Evolutionary conservation across 2,329 filamentous ascomycete species (phyloP).

Genomic region (Stagonosporopsis cucurbitacearum): DNA sequence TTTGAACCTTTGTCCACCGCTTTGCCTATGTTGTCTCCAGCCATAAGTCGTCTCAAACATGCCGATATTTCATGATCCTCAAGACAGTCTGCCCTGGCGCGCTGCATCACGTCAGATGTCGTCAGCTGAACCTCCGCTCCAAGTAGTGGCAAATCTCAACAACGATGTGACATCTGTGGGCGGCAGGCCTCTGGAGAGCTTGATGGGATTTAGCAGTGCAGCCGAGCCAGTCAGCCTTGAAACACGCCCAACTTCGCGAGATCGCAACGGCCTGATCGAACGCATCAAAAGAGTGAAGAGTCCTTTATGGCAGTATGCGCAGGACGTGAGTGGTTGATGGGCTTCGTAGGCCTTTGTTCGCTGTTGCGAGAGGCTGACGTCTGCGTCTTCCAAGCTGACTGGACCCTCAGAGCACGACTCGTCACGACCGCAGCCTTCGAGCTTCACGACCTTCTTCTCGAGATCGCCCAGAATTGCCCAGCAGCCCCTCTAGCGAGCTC

Average conservation of each 20-base stretch:
- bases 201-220: constrained; percentile 7
- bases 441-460: constrained; percentile 33
- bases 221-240: constrained; percentile 29
- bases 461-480: constrained; percentile 41
- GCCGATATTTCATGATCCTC: constrained; percentile 50
- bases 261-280: constrained; percentile 82
- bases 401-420: constrained; percentile 24
- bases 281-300: constrained; percentile 80
- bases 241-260: constrained; percentile 46
- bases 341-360: neutral
- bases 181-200: constrained; percentile 12
- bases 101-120: constrained; percentile 26
- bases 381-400: constrained; percentile 23
- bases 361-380: neutral
- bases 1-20: neutral
- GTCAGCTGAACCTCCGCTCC: constrained; percentile 24
- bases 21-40: constrained; percentile 36
- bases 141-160: constrained; percentile 19
- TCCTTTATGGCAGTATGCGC: constrained; percentile 70
- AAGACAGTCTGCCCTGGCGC: constrained; percentile 35
- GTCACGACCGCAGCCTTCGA: constrained; percentile 19
- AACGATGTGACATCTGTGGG: constrained; percentile 18
- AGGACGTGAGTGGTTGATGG: constrained; percentile 56
- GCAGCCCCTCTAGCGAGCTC: constrained; percentile 46
- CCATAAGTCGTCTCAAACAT: constrained; percentile 33